Base-by-base conservation (phyloP, 1,139 yeast genomes). In the Meyerozyma smithsonii region DNA sequence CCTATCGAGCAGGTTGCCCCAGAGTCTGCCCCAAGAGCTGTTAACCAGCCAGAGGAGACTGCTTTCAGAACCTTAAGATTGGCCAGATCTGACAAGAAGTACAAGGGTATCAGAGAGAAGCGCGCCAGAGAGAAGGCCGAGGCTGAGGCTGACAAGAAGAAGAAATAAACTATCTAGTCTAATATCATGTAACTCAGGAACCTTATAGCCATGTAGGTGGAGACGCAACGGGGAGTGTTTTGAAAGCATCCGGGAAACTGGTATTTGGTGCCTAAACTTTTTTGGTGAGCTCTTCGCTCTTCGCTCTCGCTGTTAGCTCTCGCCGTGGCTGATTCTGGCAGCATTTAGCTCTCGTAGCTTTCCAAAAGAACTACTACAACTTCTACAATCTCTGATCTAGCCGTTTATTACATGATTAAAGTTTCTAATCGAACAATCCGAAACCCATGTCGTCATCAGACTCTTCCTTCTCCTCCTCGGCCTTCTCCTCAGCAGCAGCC, bases 111-210 rank as follows among this genome's bases (percentile, higher is more conserved):
- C 76, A 88, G 95, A 78, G 97, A 84, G 69, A 90, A 90, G 95
- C 86, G 96, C 78, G 95, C 95, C 62, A 82, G 72, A 68, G 97
- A 89, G 59, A 80, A 80, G 79, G 97, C 97, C 73, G 97, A 87
- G 77, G 97, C 97, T 71, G 97, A 90, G 79, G 96, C 95, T 77
- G 96, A 88, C 65, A 89, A 89, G 90, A 68, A 69, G 65, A 88
- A 88, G 88, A 88, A 88, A 82, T 85, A 84, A 79, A 58, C 63
- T 43, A 41, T 37, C 40, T 36, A 35, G 21, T 14, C 18, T 32
- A 21, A 38, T 30, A 21, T 26, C 30, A 26, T 26, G 30, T 26
- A 23, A 26, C 30, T 26, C 30, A 14, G 12, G 17, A 26, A 23
- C 25, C n/a, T n/a, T n/a, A n/a, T n/a, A n/a, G n/a, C n/a, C n/a